A percentile compares a stretch with the other conserved stretches of the same genome.
Conservation (phyloP, 2,329 filamentous ascomycete genomes). For the Chaetomiaceae sp. region DNA sequence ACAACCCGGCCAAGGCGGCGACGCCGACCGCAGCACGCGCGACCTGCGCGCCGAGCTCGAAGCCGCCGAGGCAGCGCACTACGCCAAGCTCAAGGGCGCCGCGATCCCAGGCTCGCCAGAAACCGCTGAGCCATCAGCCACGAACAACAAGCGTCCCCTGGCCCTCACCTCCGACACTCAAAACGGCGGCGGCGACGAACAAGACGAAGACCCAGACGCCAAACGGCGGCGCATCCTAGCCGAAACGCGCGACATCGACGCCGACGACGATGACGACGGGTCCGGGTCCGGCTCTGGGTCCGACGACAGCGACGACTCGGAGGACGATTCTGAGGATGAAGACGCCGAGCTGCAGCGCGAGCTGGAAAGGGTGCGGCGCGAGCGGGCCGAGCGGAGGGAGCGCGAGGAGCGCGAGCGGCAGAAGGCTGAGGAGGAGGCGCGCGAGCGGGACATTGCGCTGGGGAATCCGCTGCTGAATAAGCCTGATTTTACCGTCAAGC, state of each 20-base stretch:
- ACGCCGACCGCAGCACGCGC: slow-evolving; percentile 61
- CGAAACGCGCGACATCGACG: slow-evolving; percentile 83
- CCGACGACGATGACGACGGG: slow-evolving; percentile 71
- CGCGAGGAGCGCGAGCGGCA: slow-evolving; percentile 75
- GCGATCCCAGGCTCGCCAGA: slow-evolving; percentile 37
- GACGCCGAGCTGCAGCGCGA: slow-evolving; percentile 88
- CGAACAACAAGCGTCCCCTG: slow-evolving; percentile 60
- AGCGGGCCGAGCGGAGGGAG: slow-evolving; percentile 76
- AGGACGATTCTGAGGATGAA: slow-evolving; percentile 73
- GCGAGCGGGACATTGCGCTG: slow-evolving; percentile 82
- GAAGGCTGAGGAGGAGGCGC: slow-evolving; percentile 75
- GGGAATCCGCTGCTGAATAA: slow-evolving; percentile 92
- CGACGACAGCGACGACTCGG: slow-evolving; percentile 40
- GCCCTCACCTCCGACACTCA: slow-evolving; percentile 43
- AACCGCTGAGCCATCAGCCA: slow-evolving; percentile 24
- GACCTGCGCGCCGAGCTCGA: slow-evolving; percentile 89
- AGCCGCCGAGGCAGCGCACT: slow-evolving; percentile 81
- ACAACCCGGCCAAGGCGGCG: slow-evolving; percentile 84
- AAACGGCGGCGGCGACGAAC: slow-evolving; percentile 23
- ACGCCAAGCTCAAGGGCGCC: slow-evolving; percentile 74
- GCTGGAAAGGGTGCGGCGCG: slow-evolving; percentile 87
- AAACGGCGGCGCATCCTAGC: slow-evolving; percentile 85
- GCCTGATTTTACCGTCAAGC: slow-evolving; percentile 82
- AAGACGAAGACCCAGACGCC: slow-evolving; percentile 67
- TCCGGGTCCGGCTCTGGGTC: slow-evolving; percentile 47